A percentile compares a stretch with the other conserved stretches of the same genome.
Conservation (phyloP, 106 monocot species). For the Dioscorea dumetorum region DNA sequence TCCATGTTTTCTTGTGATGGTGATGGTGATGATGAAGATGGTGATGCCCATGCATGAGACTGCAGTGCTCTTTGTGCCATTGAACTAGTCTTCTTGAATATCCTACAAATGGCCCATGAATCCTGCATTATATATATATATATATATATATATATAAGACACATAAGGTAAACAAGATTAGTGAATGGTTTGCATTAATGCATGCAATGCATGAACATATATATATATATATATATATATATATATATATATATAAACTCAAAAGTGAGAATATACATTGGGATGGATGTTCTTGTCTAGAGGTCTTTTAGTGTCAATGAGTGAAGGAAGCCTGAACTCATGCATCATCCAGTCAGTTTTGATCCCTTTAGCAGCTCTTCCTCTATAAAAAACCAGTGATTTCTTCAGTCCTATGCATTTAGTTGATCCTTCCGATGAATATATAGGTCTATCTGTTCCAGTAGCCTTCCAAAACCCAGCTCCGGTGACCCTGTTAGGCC, state of each 20-base stretch:
- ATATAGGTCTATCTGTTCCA: conserved; percentile 93
- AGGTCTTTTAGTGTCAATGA: conserved; percentile 42
- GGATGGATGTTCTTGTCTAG: conserved; percentile 59
- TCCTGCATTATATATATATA: conserved; percentile 45
- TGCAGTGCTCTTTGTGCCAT: conserved; percentile 73
- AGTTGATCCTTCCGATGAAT: conserved; percentile 63
- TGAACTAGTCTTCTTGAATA: conserved; percentile 90
- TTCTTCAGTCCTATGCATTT: conserved; percentile 98
- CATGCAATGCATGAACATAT: too few relatives aligned
- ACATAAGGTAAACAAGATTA: too few relatives aligned
- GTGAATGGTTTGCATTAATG: too few relatives aligned
- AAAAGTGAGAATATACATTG: conserved; percentile 25
- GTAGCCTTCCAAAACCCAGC: conserved; percentile 99
- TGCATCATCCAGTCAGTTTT: conserved; percentile 99
- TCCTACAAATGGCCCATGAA: conserved; percentile 94
- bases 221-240: too few relatives aligned
- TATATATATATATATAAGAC: too few relatives aligned
- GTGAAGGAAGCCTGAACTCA: conserved; percentile 87
- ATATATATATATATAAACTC: too few relatives aligned
- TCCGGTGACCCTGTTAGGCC: conserved; percentile 90
- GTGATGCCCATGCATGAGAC: conserved; percentile 64
- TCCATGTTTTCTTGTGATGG: conserved; percentile 24
- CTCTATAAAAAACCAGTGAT: conserved; percentile 98
- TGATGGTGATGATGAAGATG: conserved; percentile 18
- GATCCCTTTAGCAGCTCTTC: conserved; percentile 91